Evolutionary conservation across 768 basidiomycete species (phyloP).

Genomic region (Sporobolomyces phaffii): DNA sequence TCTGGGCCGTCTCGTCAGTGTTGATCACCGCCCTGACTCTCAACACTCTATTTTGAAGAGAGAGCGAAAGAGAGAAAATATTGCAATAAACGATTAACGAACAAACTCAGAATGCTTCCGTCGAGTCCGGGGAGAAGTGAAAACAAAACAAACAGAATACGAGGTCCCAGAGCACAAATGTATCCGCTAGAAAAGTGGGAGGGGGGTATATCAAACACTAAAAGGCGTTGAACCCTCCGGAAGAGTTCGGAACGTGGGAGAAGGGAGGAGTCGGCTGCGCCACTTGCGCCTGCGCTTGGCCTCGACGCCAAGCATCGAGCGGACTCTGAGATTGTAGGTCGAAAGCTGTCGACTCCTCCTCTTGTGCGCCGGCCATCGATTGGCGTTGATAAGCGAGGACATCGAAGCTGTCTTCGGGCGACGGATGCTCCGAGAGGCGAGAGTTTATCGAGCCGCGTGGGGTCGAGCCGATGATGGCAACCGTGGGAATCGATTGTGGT

Average conservation of each 20-base stretch:
- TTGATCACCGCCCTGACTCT: slow-evolving; percentile 49
- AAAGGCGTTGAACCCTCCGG: no score
- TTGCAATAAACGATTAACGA: neutral
- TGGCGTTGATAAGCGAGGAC: slow-evolving; percentile 2
- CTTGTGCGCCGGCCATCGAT: slow-evolving; percentile 1
- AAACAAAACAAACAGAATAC: no score
- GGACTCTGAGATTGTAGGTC: slow-evolving; percentile 10
- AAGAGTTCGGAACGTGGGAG: no score
- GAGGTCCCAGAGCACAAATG: no score
- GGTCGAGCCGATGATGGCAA: slow-evolving; percentile 19
- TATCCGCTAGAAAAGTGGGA: no score
- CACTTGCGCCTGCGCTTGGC: slow-evolving; percentile 2
- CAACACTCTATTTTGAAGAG: slow-evolving; percentile 46
- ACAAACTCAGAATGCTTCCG: no score
- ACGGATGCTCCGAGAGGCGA: neutral
- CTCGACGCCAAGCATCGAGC: slow-evolving; percentile 8
- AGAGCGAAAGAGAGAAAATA: no score
- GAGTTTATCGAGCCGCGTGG: neutral
- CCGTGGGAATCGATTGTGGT: slow-evolving; percentile 6
- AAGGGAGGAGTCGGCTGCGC: no score
- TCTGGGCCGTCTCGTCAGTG: slow-evolving; percentile 50
- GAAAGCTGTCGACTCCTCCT: neutral
- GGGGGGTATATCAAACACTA: no score
- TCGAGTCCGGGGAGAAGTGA: neutral
- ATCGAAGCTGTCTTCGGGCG: neutral